phyloP scores from a whole-genome alignment of 139 green algal species.

The Helicosporidium sp. region DNA sequence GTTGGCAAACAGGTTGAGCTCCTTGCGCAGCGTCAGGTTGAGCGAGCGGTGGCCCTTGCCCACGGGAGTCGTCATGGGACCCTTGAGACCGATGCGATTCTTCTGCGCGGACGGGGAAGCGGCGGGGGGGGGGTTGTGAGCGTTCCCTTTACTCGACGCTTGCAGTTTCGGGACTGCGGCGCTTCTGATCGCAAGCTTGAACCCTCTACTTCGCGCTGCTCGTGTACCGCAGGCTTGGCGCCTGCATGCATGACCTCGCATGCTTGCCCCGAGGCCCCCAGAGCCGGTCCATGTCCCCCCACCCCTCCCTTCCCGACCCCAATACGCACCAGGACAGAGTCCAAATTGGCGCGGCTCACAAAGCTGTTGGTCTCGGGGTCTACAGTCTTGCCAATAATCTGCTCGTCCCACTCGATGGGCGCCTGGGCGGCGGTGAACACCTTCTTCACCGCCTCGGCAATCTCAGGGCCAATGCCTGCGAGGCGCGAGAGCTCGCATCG shows the following conservation, averaged over 20 bases:
- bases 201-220: too few relatives aligned
- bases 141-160: too few relatives aligned
- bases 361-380: constrained; percentile 81
- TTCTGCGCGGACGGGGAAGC: constrained; percentile 33
- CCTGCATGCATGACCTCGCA: too few relatives aligned
- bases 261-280: too few relatives aligned
- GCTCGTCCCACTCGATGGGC: constrained; percentile 78
- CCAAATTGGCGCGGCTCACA: constrained; percentile 78
- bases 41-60: constrained; percentile 80
- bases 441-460: constrained; percentile 51
- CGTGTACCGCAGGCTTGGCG: too few relatives aligned
- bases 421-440: constrained; percentile 61
- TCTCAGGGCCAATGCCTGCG: constrained; percentile 77
- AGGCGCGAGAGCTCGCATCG: too few relatives aligned
- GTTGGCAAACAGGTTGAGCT: constrained; percentile 88
- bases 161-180: too few relatives aligned
- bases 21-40: constrained; percentile 89
- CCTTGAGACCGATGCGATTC: constrained; percentile 77
- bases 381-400: constrained; percentile 55
- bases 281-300: too few relatives aligned
- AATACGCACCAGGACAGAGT: constrained; percentile 68
- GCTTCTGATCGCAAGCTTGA: too few relatives aligned
- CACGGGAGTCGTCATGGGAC: constrained; percentile 91
- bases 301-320: too few relatives aligned
- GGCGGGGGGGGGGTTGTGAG: background rate